phyloP scores from a whole-genome alignment of 129 eudicot species.

The Artemisia argyi region DNA sequence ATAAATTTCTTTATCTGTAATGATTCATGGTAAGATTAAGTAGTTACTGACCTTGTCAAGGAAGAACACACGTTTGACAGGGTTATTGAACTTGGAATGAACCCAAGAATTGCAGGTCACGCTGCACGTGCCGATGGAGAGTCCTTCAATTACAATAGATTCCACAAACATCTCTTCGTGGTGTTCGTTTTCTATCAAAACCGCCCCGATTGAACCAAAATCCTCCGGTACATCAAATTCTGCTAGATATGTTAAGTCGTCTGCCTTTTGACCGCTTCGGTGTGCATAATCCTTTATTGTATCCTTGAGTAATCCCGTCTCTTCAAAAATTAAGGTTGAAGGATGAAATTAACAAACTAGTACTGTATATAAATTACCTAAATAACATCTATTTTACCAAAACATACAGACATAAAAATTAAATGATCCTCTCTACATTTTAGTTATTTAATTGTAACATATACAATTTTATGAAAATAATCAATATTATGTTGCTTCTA shows the following conservation, averaged over 20 bases:
- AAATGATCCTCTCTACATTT: too few species aligned
- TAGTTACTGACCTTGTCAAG: slow-evolving; percentile 51
- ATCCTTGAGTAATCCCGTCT: slow-evolving; percentile 36
- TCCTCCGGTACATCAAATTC: slow-evolving; percentile 37
- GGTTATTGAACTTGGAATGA: slow-evolving; percentile 47
- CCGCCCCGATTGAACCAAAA: slow-evolving; percentile 75
- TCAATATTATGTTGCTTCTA: too few species aligned
- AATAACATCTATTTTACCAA: background rate
- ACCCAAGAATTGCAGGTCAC: slow-evolving; percentile 64
- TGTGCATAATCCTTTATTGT: slow-evolving; percentile 49
- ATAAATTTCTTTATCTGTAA: too few species aligned
- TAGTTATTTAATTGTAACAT: too few species aligned
- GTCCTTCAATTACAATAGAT: slow-evolving; percentile 47
- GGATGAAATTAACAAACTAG: background rate
- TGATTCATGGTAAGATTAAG: background rate
- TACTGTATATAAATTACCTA: background rate
- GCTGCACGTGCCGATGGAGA: slow-evolving; percentile 21
- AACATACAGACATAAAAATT: too few species aligned
- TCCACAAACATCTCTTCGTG: slow-evolving; percentile 54
- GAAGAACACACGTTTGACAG: slow-evolving; percentile 57
- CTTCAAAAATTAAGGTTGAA: slow-evolving; percentile 28
- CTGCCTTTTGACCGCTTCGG: slow-evolving; percentile 4
- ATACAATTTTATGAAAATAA: too few species aligned
- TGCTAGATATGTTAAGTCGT: slow-evolving; percentile 35
- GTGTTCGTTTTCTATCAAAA: slow-evolving; percentile 61